Evolutionary conservation across 768 basidiomycete genomes (phyloP), one percentile per base, ranked within the genome.

Genomic region (Tulasnella sp.): DNA sequence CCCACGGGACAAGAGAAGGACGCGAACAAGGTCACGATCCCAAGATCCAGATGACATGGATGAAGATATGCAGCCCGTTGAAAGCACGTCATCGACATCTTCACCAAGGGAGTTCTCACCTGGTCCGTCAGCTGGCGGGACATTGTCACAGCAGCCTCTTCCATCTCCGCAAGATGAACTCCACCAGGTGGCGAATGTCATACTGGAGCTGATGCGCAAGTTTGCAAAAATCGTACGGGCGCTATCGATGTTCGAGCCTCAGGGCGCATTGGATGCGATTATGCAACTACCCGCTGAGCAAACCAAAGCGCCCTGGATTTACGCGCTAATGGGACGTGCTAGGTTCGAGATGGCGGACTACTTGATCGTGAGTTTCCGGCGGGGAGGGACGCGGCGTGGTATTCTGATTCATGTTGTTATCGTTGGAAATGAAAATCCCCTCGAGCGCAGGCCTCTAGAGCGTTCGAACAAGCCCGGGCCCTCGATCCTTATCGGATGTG

Each of bases 271-370:
- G 55, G 88, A 89, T 61, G 91, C 92, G 83, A 85, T 99, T 70
- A 92, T 93, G 82, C 86, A 87, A 81, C 85, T 99, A 80, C 93
- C 95, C 39, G 84, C 86, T 78, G 87, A 87, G 74, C 91, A 97
- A 78, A 91, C 93, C 83, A 86, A 89, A 77, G 92, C 92, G 51
- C 88, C 92, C 74, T 92, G 89, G 87, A 92, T 93, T 67, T 86
- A 96, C 82, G 90, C 91, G 23, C 90, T 96, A 88, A 88, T 93
- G 18, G 98, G 93, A 16, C 90, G 91, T 83, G 93, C 93, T 73
- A 91, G 94, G 83, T 98, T 95, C 84, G 98, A 99, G 84, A 88
- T 90, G 83, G 89, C 92, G 79, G 92, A 98, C 82, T 99, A 98
- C 86, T 87, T 90, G 79, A 89, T 91, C 85, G 96, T 98, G 85